Base-by-base conservation (phyloP, 257 asterid genomes). In the Solanum phureja region DNA sequence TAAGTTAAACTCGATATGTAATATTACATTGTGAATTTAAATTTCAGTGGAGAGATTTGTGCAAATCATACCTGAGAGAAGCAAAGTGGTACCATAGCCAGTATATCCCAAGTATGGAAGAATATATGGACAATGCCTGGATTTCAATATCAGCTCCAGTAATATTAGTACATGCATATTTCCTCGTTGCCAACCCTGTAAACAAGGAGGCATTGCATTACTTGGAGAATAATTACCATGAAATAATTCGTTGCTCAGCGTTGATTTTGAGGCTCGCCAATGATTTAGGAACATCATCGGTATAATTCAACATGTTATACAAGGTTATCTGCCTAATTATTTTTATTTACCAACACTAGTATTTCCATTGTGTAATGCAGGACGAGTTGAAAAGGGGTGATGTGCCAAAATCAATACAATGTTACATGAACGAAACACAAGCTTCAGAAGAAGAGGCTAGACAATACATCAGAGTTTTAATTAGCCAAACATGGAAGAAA, bases 271-370 rank as follows among this genome's bases (percentile, higher is more conserved):
- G 98, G 3, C 91, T 95, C 6, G 86, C 93, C 5, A 85, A 95
- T 76, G 98, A 95, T 83, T 76, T 94, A 2, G 96, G 90, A 68
- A 94, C 96, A 7, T 91, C 95, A 8, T 75, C 44, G 91, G 94
- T 94, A 49, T 27, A 44, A 24, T 44, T 44, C 29, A 7, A 79
- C 62, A 9, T 24, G 64, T 14, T 42, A 77, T 44, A 44, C 16
- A 79, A 24, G 64, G 84, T 42, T 24, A 68, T 27, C 11, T 37
- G 8, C 2, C 10, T 27, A 16, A 18, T 14, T 37, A 37, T 4
- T 29, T 68, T 68, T 7, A 8, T 85, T 37, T 34, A n/a, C 49
- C 27, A n/a, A 34, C 60, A 13, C 38, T 38, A 19, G 37, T 68
- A 19, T 37, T 69, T 86, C 7, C 40, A 14, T 84, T 84, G 7